Base-by-base conservation (phyloP, 148 eudicot genomes). In the Chenopodium quinoa region DNA sequence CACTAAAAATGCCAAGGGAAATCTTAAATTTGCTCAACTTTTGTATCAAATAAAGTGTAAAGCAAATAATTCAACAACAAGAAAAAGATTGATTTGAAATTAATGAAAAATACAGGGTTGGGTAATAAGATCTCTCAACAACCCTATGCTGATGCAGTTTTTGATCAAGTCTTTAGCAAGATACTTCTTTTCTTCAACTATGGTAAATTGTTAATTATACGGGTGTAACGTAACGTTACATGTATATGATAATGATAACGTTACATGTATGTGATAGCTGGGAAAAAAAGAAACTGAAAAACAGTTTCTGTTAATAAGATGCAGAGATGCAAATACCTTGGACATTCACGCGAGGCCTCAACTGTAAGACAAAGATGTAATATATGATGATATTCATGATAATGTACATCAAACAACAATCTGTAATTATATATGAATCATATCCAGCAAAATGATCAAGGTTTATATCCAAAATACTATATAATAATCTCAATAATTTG, bases 401-500 rank as follows among this genome's bases (percentile, higher is more conserved):
- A 63, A 8, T 27, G 72, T 71, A 44, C 76, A 72, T 34, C 54
- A 60, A 71, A 56, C 68, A 71, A 37, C 37, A 23, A 44, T 34
- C 25, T 50, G 9, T 9, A 67, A 27, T 22, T 7, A 64, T 13
- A 64, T 4, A 60, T 50, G 9, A 44, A 27, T 40, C n/a, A 22
- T 29, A 11, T 58, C 63, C 58, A 48, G 11, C 66, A 60, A 37
- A 64, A 75, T 4, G 17, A 69, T 14, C 27, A 63, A 74, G 78
- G 63, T 66, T 75, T 81, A 65, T 62, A 47, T 29, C 50, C 62
- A 72, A 80, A 66, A 17, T 34, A 75, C 34, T 72, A 71, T 78
- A 83, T 75, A 80, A 80, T 46, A 25, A 62, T 75, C 68, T 80
- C 73, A 69, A 58, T 58, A 48, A 40, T 64, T 72, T 77, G 84